Evolutionary conservation across 202 grass and related monocot species (phyloP), one percentile per base, ranked within the genome.

Genomic region (Elaeis oleifera): DNA sequence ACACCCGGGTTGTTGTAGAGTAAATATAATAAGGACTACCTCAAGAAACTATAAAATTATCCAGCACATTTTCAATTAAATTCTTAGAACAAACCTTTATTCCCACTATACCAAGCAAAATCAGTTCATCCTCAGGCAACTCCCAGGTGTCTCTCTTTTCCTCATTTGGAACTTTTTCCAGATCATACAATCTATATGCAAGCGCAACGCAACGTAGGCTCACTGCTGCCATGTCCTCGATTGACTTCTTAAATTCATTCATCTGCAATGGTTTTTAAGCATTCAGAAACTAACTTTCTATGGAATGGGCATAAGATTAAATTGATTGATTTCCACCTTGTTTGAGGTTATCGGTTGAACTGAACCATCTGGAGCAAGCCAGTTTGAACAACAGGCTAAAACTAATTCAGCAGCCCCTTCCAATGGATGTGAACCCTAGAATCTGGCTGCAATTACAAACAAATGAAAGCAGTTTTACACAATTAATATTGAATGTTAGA

Each of bases 331-430:
- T 17, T 28, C 56, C 79, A 83, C 91, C 76, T 90, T 85, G 51
- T 85, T 74, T 74, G 60, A 31, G 73, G 20, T 75, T 65, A 96
- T 83, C 56, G 79, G 59, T 63, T 85, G 79, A 81, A 89, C 24
- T 60, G 80, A 81, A 76, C 91, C 79, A 58, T 89, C 81, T 18
- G 74, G 21, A 72, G 74, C 80, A 75, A 96, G 66, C 71, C 76
- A 96, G 73, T 79, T 89, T 72, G 81, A 90, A 79, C 87, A 90
- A 76, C 81, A 85, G 49, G 87, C 77, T 56, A 96, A 72, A 51
- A 97, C 77, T 72, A 97, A 28, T 73, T 97, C 92, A 63, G 87
- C 92, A 76, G 92, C 92, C 65, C 92, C 85, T 97, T 97, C 92
- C 92, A 97, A 61, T 97, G 82, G 54, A 97, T 63, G 59, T 73